These are phyloP conservation scores for Macrolepiota albuminosa DNA, from an alignment of 768 basidiomycete species.

Conservation along the genomic window DNA sequence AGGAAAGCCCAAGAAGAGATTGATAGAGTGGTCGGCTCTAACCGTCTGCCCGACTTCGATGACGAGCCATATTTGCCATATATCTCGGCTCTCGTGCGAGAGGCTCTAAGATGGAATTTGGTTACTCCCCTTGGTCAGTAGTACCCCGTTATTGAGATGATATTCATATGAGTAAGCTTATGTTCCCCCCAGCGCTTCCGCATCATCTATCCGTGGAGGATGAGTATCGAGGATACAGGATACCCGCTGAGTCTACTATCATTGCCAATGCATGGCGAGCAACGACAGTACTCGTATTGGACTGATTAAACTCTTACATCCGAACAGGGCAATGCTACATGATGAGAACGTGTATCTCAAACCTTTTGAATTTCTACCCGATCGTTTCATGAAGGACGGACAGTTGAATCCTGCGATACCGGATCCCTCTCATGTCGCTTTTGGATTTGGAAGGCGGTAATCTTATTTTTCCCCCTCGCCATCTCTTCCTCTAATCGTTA, in stretches of 20 bases:
- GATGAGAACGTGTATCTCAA: background rate
- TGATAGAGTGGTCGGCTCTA: slow-evolving; percentile 22
- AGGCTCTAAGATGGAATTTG: slow-evolving; percentile 22
- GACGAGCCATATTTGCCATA: slow-evolving; percentile 26
- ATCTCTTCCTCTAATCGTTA: background rate
- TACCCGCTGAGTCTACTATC: background rate
- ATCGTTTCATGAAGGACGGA: background rate
- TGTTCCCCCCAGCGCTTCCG: background rate
- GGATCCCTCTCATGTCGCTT: background rate
- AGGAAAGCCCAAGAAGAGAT: slow-evolving; percentile 17
- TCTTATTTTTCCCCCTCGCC: background rate
- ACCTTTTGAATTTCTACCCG: background rate
- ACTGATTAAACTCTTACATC: background rate
- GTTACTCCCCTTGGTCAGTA: background rate
- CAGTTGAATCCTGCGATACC: background rate
- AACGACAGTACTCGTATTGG: background rate
- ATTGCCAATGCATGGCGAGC: background rate
- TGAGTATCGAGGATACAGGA: background rate
- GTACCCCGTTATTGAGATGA: background rate
- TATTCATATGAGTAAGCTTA: background rate
- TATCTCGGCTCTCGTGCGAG: slow-evolving; percentile 26
- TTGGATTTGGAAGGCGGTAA: background rate
- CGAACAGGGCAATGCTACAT: background rate
- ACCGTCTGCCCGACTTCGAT: slow-evolving; percentile 24
- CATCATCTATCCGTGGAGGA: background rate